Evolutionary conservation across 176 grass and related monocot species (phyloP).

Genomic region (Phyllostachys edulis): DNA sequence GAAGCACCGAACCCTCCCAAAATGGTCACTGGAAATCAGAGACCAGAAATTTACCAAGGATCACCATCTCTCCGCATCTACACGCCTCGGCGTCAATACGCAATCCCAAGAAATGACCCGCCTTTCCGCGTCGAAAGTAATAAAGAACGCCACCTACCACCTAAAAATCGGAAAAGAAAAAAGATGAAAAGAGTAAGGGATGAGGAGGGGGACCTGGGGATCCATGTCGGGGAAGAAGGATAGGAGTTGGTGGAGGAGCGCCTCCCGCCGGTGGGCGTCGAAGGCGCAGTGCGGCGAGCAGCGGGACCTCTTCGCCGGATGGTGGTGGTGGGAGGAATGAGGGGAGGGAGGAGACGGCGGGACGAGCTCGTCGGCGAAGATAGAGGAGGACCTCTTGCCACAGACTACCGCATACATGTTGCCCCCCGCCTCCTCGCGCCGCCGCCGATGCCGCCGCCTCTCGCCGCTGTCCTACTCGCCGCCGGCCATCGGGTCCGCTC

Average conservation of each 20-base stretch:
- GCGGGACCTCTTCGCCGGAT: constrained; percentile 63
- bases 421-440: constrained; percentile 43
- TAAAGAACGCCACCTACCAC: background rate
- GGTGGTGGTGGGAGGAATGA: constrained; percentile 30
- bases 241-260: constrained; percentile 47
- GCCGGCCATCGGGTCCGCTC: constrained; percentile 28
- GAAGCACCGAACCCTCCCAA: background rate
- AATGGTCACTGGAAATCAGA: background rate
- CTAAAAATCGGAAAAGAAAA: background rate
- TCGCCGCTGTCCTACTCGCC: constrained; percentile 43
- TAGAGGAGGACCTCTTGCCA: constrained; percentile 96
- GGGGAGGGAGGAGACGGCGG: constrained; percentile 55
- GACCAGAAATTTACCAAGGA: background rate
- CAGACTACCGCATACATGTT: constrained; percentile 99
- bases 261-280: constrained; percentile 41
- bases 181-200: background rate
- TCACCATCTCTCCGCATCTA: background rate
- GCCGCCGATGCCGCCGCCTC: constrained; percentile 27
- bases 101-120: background rate
- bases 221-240: constrained; percentile 74
- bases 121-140: background rate
- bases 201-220: constrained; percentile 49
- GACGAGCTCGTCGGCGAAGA: constrained; percentile 89
- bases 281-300: constrained; percentile 46
- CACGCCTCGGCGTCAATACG: background rate